A percentile compares a stretch with the other conserved stretches of the same genome.
Evolutionary conservation across 805 yeast genomes (phyloP).

Genomic region (Zygosaccharomyces kombuchaensis): DNA sequence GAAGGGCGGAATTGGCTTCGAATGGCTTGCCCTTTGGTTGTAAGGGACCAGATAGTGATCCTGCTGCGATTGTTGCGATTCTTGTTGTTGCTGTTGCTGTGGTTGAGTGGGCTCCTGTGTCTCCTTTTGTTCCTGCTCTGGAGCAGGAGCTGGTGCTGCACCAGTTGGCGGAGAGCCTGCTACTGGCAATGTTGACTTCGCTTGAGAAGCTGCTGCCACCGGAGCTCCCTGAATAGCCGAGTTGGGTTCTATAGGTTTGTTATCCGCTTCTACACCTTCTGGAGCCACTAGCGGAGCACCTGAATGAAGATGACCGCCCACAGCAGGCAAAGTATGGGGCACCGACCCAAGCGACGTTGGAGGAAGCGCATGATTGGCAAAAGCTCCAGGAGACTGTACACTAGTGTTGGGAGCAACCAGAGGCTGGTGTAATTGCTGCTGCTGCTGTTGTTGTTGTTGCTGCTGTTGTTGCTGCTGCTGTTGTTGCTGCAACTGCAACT

Average conservation of each 20-base stretch:
- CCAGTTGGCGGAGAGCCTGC: conserved; percentile 16
- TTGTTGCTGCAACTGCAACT: conserved; percentile 27
- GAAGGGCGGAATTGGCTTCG: conserved; percentile 77
- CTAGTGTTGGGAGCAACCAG: conserved; percentile 10
- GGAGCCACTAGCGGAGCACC: not conserved
- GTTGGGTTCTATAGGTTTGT: conserved; percentile 8
- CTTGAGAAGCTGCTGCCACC: conserved; percentile 12
- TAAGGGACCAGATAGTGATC: conserved; percentile 39
- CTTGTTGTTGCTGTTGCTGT: conserved; percentile 14
- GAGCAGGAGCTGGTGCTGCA: conserved; percentile 7
- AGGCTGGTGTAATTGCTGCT: conserved; percentile 17
- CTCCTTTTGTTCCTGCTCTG: conserved; percentile 1
- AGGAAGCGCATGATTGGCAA: conserved; percentile 16
- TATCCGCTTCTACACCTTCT: conserved; percentile 7
- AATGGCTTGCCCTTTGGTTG: conserved; percentile 44
- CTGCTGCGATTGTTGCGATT: conserved; percentile 19
- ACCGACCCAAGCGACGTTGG: conserved; percentile 15
- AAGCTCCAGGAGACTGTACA: conserved; percentile 8
- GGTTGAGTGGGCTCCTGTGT: conserved; percentile 18
- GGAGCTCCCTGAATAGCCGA: conserved; percentile 5
- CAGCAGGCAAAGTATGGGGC: conserved; percentile 23
- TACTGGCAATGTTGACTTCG: conserved; percentile 8
- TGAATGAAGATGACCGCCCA: conserved; percentile 15
- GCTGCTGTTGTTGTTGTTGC: conserved; percentile 19
- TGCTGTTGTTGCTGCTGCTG: conserved; percentile 19